Evolutionary conservation across 345 rosid species (phyloP).

Genomic region (Gossypium arboreum): DNA sequence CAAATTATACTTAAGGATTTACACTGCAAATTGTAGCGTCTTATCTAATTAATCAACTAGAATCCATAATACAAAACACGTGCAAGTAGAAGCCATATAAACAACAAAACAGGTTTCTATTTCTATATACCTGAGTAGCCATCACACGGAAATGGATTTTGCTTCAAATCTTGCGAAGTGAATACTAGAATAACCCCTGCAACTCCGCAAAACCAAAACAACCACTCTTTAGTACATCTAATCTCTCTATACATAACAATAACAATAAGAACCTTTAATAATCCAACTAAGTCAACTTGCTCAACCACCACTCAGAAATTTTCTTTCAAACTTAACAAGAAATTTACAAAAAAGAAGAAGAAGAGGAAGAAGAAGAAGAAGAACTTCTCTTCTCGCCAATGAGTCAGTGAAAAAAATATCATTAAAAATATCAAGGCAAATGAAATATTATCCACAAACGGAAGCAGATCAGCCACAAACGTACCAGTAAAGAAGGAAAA

Average conservation of each 20-base stretch:
- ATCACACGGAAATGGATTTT: background rate
- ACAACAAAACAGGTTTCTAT: background rate
- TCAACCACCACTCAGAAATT: background rate
- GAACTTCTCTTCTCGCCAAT: background rate
- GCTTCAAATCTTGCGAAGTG: slow-evolving; percentile 5
- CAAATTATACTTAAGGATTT: background rate
- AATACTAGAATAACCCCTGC: background rate
- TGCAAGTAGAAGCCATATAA: background rate
- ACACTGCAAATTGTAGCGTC: background rate
- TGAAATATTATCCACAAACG: background rate
- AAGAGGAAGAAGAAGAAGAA: background rate
- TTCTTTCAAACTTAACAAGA: background rate
- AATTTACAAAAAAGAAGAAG: background rate
- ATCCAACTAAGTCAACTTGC: background rate
- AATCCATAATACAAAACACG: background rate
- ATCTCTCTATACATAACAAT: background rate
- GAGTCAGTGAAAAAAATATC: background rate
- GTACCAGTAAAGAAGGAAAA: background rate
- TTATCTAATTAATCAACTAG: background rate
- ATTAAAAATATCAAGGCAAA: background rate
- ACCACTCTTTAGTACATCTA: background rate
- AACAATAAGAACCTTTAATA: background rate
- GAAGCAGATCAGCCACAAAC: slow-evolving; percentile 10
- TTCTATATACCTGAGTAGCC: slow-evolving; percentile 15
- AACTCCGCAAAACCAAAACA: background rate